Conservation (phyloP, 805 yeast species). For the Monosporozyma unispora region DNA sequence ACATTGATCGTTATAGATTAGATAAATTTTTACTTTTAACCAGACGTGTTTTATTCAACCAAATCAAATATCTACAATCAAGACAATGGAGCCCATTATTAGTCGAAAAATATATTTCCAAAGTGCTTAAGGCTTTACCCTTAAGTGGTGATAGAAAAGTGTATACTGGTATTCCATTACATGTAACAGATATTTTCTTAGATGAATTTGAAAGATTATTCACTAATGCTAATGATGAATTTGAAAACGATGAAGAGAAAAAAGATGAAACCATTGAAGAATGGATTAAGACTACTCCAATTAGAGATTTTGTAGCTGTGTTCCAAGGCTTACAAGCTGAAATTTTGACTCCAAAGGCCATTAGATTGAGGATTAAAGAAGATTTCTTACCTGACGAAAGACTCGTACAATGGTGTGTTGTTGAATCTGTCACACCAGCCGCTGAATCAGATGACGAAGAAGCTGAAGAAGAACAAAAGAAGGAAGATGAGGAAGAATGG, state of each 20-base stretch:
- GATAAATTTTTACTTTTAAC: slow-evolving; percentile 80
- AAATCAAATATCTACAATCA: slow-evolving; percentile 44
- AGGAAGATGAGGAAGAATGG: slow-evolving; percentile 34
- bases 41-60: slow-evolving; percentile 64
- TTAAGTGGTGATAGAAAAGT: slow-evolving; percentile 50
- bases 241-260: slow-evolving; percentile 38
- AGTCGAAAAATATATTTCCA: slow-evolving; percentile 38
- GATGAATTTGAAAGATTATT: slow-evolving; percentile 74
- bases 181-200: slow-evolving; percentile 69
- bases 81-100: slow-evolving; percentile 47
- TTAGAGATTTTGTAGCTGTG: slow-evolving; percentile 49
- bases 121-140: slow-evolving; percentile 37
- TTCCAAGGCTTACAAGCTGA: slow-evolving; percentile 43
- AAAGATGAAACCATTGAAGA: slow-evolving; percentile 29
- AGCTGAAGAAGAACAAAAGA: slow-evolving; percentile 20
- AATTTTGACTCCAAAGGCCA: slow-evolving; percentile 47
- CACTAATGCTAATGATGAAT: slow-evolving; percentile 38
- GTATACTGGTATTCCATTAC: slow-evolving; percentile 74
- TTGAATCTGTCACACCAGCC: slow-evolving; percentile 17
- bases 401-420: slow-evolving; percentile 55
- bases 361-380: slow-evolving; percentile 54
- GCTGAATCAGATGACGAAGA: slow-evolving; percentile 22
- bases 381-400: slow-evolving; percentile 62
- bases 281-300: slow-evolving; percentile 41
- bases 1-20: slow-evolving; percentile 71